These are phyloP conservation scores for Fusarium buharicum DNA, from an alignment of 2,329 filamentous ascomycete genomes.

Conservation along the genomic window DNA sequence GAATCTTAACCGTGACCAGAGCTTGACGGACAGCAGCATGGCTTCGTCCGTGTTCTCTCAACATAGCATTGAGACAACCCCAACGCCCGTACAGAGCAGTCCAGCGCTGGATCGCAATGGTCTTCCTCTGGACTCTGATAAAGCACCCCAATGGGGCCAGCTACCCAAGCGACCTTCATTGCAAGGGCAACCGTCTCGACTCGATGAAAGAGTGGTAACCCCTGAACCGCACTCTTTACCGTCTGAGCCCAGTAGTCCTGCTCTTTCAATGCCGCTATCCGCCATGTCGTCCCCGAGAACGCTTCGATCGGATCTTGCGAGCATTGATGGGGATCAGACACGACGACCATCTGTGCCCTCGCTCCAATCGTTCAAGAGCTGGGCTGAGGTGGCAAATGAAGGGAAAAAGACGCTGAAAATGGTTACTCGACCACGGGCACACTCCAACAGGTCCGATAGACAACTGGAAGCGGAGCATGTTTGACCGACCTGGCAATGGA, in stretches of 20 bases:
- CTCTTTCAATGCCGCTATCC: conserved; percentile 45
- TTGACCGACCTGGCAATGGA: neutral
- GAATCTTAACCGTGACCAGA: conserved; percentile 50
- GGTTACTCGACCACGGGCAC: conserved; percentile 30
- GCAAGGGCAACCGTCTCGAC: neutral
- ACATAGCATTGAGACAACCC: conserved; percentile 49
- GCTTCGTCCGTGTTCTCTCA: conserved; percentile 55
- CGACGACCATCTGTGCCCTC: conserved; percentile 45
- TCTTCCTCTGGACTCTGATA: conserved; percentile 22
- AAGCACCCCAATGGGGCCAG: conserved; percentile 41
- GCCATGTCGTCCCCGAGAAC: conserved; percentile 49
- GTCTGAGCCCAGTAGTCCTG: conserved; percentile 39
- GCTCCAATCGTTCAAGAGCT: conserved; percentile 52
- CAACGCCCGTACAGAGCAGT: conserved; percentile 49
- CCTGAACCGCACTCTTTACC: conserved; percentile 30
- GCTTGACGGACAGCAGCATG: conserved; percentile 57
- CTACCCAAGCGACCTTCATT: conserved; percentile 28
- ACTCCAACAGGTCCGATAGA: conserved; percentile 26
- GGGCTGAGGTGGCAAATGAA: conserved; percentile 54
- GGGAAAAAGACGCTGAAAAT: conserved; percentile 31
- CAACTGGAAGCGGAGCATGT: conserved; percentile 13
- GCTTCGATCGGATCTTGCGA: conserved; percentile 32
- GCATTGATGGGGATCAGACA: conserved; percentile 33
- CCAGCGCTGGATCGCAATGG: conserved; percentile 41
- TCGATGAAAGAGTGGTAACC: conserved; percentile 12